Evolutionary conservation across 176 grass and related monocot species (phyloP).

Genomic region (Chrysopogon serrulatus): DNA sequence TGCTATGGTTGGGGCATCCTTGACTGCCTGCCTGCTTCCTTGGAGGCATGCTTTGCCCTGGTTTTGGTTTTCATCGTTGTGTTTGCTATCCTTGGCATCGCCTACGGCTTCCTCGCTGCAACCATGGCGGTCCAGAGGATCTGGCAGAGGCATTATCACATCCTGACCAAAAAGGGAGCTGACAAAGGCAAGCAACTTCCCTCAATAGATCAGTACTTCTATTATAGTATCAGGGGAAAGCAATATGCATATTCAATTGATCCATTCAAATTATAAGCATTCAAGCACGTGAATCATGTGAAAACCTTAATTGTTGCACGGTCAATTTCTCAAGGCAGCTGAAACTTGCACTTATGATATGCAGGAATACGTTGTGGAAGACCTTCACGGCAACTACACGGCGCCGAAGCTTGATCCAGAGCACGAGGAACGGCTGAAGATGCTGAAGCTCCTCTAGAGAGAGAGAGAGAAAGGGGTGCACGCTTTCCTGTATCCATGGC

Average conservation of each 20-base stretch:
- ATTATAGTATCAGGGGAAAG: background rate
- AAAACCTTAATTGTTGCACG: background rate
- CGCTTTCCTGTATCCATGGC: background rate
- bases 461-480: background rate
- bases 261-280: background rate
- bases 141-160: conserved; percentile 98
- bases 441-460: conserved; percentile 80
- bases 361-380: conserved; percentile 95
- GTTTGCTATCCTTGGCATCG: conserved; percentile 88
- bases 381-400: conserved; percentile 72
- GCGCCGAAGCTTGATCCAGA: conserved; percentile 78
- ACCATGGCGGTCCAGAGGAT: conserved; percentile 93
- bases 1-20: conserved; percentile 97
- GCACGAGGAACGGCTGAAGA: conserved; percentile 79
- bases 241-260: background rate
- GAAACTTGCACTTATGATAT: background rate
- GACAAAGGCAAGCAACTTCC: conserved; percentile 60
- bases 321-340: background rate
- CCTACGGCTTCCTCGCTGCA: conserved; percentile 83
- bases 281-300: background rate
- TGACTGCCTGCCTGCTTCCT: conserved; percentile 87
- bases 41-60: conserved; percentile 93
- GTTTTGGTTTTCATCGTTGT: conserved; percentile 83
- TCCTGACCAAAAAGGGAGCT: conserved; percentile 94
- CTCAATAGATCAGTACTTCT: background rate